Evolutionary conservation across 306 rosid species (phyloP), one percentile per base, ranked within the genome.

Genomic region (Hippophae rhamnoides): DNA sequence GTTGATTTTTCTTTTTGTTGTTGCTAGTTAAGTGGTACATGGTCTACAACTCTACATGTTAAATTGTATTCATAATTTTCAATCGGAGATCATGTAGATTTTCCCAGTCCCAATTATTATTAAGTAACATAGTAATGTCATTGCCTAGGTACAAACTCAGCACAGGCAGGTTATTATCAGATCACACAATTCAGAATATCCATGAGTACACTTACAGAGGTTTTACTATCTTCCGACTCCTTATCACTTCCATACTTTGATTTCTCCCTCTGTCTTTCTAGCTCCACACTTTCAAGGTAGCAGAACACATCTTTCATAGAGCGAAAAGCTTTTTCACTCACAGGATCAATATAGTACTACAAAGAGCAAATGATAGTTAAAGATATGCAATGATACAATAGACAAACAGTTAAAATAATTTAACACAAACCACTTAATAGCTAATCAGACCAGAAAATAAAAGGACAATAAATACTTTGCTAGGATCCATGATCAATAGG

Each of bases 301-400:
- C 67, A 78, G 49, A 40, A 68, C 54, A 60, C 86, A 10, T 76
- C 92, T 76, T 70, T 78, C 62, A 75, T 46, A 6, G 95, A 81
- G 62, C 81, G 78, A 69, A 84, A 79, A 23, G 61, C 67, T 61
- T 67, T 77, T 10, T 84, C 83, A 74, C 74, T 81, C 48, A 67
- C 56, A 67, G 95, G 95, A 76, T 82, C 86, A 59, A 64, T 84
- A 75, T 87, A 84, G 51, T 47, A 74, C 92, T 87, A 84, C 75
- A 67, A 41, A 63, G 23, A 57, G 27, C 6, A 10, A 60, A 60
- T 18, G n/a, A 9, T 0, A 48, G 1, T 23, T 43, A 53, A 54
- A 7, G 27, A 2, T 18, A 43, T 13, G 47, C 47, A 48, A 7
- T 45, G 9, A n/a, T 8, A 41, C n/a, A 12, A 11, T 8, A 38